Percentiles rank a stretch among this genome's conserved stretches.
phyloP scores from a whole-genome alignment of 1,139 yeast species.

The Chernovozyma aurita region DNA sequence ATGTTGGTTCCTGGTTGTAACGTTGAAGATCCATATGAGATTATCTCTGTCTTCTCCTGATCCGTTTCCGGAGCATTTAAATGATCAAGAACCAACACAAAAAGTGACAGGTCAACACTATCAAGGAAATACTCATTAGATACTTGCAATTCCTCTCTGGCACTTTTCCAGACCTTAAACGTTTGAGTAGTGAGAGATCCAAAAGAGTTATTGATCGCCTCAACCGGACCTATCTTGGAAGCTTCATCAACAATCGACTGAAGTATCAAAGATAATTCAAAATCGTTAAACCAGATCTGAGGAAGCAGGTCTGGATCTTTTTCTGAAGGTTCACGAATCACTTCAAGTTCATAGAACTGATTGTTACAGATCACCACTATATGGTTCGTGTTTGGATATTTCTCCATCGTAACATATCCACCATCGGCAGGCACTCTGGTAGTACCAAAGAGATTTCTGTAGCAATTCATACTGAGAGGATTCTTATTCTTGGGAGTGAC shows the following conservation, averaged over 20 bases:
- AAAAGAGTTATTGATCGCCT: constrained; percentile 49
- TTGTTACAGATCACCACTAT: constrained; percentile 56
- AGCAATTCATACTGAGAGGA: constrained; percentile 65
- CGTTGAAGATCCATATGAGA: constrained; percentile 63
- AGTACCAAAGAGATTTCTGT: constrained; percentile 61
- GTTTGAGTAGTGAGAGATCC: constrained; percentile 71
- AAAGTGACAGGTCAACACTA: constrained; percentile 58
- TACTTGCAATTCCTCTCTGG: constrained; percentile 46
- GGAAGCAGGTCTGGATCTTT: constrained; percentile 20
- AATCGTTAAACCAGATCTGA: constrained; percentile 45
- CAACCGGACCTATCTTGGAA: constrained; percentile 30
- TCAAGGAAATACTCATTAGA: constrained; percentile 42
- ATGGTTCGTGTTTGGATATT: constrained; percentile 38
- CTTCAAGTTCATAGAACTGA: constrained; percentile 60
- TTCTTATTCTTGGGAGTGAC: constrained; percentile 44
- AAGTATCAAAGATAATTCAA: constrained; percentile 51
- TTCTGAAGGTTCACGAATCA: constrained; percentile 34
- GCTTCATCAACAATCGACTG: constrained; percentile 43
- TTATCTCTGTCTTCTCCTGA: constrained; percentile 39
- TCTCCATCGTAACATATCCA: constrained; percentile 29
- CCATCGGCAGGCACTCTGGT: constrained; percentile 52
- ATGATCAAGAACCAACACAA: constrained; percentile 63
- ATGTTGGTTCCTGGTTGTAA: constrained; percentile 51
- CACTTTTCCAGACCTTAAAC: constrained; percentile 57
- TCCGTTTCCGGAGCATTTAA: constrained; percentile 47